A percentile compares a stretch with the other conserved stretches of the same genome.
Evolutionary conservation across 768 basidiomycete species (phyloP).

Genomic region (Lactarius quietus): DNA sequence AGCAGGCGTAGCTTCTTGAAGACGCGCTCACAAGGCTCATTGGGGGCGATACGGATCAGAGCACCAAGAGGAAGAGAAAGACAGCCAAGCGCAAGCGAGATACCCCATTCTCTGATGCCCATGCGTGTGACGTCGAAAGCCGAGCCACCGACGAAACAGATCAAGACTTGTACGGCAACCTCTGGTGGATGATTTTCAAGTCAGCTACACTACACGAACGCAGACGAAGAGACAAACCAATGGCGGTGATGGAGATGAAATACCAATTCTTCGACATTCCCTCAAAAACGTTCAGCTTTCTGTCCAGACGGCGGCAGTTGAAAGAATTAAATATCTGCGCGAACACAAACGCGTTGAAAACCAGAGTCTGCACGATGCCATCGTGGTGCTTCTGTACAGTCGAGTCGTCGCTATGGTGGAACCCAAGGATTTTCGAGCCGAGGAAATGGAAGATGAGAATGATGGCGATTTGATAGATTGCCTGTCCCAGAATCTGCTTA

Average conservation of each 20-base stretch:
- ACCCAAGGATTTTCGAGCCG: slow-evolving; percentile 67
- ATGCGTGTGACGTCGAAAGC: slow-evolving; percentile 88
- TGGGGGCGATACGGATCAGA: slow-evolving; percentile 77
- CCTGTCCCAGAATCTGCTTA: slow-evolving; percentile 93
- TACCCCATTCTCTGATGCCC: slow-evolving; percentile 85
- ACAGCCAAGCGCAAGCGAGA: slow-evolving; percentile 82
- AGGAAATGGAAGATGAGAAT: slow-evolving; percentile 89
- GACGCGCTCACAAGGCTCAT: slow-evolving; percentile 66
- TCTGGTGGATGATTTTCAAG: slow-evolving; percentile 49
- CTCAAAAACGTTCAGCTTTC: slow-evolving; percentile 83
- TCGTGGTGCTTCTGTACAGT: slow-evolving; percentile 37
- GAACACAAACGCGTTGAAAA: slow-evolving; percentile 99
- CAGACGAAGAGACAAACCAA: slow-evolving; percentile 53
- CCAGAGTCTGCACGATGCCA: slow-evolving; percentile 69
- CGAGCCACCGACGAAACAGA: slow-evolving; percentile 87
- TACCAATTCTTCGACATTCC: slow-evolving; percentile 77
- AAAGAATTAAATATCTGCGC: slow-evolving; percentile 96
- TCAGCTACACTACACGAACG: slow-evolving; percentile 8
- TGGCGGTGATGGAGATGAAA: slow-evolving; percentile 77
- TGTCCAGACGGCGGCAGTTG: slow-evolving; percentile 86
- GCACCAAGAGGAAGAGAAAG: slow-evolving; percentile 87
- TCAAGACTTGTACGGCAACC: slow-evolving; percentile 79
- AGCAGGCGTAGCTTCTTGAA: slow-evolving; percentile 56
- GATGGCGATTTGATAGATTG: slow-evolving; percentile 77
- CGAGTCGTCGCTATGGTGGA: slow-evolving; percentile 36